These are phyloP conservation scores for Euclidium syriacum DNA, from an alignment of 345 rosid genomes.

Conservation along the genomic window DNA sequence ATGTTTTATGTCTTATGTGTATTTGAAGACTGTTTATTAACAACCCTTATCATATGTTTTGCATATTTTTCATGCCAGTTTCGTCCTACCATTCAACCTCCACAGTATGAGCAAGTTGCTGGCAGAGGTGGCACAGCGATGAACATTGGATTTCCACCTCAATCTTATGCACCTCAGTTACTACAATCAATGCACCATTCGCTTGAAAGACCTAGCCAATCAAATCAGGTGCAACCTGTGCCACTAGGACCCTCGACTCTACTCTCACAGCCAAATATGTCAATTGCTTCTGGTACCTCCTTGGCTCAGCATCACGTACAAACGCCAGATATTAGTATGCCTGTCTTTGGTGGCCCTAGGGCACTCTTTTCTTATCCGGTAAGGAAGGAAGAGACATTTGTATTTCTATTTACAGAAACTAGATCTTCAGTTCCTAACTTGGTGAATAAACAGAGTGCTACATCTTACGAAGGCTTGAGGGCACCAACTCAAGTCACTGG, in stretches of 20 bases:
- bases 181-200: conserved; percentile 59
- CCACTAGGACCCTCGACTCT: conserved; percentile 48
- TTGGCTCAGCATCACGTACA: conserved; percentile 50
- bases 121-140: conserved; percentile 49
- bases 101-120: conserved; percentile 63
- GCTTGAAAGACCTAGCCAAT: conserved; percentile 59
- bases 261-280: conserved; percentile 45
- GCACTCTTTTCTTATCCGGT: conserved; percentile 59
- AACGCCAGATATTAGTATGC: conserved; percentile 40
- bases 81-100: conserved; percentile 54
- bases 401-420: conserved; percentile 18
- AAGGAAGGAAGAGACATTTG: conserved; percentile 26
- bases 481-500: conserved; percentile 49
- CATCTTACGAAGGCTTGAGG: conserved; percentile 51
- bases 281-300: conserved; percentile 44
- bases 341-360: conserved; percentile 57
- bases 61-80: conserved; percentile 45
- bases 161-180: conserved; percentile 57
- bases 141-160: conserved; percentile 68
- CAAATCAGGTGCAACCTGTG: conserved; percentile 45
- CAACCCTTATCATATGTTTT: background rate
- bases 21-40: conserved; percentile 15
- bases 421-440: conserved; percentile 8
- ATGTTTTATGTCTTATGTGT: conserved; percentile 26
- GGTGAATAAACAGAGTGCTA: conserved; percentile 49